Conservation (phyloP, 805 yeast genomes). For the Wickerhamiella sorbophila region DNA sequence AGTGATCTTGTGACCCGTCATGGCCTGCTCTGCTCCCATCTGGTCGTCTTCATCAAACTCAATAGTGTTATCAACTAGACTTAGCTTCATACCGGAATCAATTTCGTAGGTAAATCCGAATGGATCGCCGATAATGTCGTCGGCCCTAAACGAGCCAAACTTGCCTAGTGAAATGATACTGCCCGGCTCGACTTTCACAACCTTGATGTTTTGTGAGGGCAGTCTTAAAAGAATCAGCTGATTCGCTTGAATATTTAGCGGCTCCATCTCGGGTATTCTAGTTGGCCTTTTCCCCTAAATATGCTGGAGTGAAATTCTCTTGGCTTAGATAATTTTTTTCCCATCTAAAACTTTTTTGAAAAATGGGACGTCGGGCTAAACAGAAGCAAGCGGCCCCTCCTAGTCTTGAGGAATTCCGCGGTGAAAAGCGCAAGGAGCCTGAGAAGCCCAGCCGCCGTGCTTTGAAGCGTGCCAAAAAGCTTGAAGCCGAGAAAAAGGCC, state of each 20-base stretch:
- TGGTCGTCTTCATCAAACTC: slow-evolving; percentile 26
- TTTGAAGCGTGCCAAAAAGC: slow-evolving; percentile 20
- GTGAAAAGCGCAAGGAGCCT: slow-evolving; percentile 17
- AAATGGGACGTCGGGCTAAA: slow-evolving; percentile 86
- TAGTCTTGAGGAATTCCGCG: slow-evolving; percentile 61
- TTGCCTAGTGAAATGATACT: slow-evolving; percentile 68
- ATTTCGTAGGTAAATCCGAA: slow-evolving; percentile 88
- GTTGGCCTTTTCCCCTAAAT: not conserved
- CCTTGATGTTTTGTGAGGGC: slow-evolving; percentile 69
- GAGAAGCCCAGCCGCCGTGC: slow-evolving; percentile 20
- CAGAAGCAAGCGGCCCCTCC: slow-evolving; percentile 93
- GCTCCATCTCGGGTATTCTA: not conserved
- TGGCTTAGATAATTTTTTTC: slow-evolving; percentile 5
- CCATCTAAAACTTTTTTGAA: not conserved
- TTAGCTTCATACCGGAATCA: slow-evolving; percentile 32
- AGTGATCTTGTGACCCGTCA: slow-evolving; percentile 50
- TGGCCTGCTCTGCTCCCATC: slow-evolving; percentile 40
- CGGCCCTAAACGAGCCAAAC: slow-evolving; percentile 72
- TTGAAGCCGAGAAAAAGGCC: slow-evolving; percentile 16
- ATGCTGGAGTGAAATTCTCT: not conserved
- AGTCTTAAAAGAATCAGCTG: slow-evolving; percentile 52
- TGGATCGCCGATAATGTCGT: slow-evolving; percentile 63
- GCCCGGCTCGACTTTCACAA: slow-evolving; percentile 50
- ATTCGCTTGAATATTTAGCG: slow-evolving; percentile 28
- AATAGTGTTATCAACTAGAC: slow-evolving; percentile 21